A percentile compares a stretch with the other conserved stretches of the same genome.
These are phyloP conservation scores for Diaporthe velutina DNA, from an alignment of 2,329 filamentous ascomycete genomes.

Conservation along the genomic window DNA sequence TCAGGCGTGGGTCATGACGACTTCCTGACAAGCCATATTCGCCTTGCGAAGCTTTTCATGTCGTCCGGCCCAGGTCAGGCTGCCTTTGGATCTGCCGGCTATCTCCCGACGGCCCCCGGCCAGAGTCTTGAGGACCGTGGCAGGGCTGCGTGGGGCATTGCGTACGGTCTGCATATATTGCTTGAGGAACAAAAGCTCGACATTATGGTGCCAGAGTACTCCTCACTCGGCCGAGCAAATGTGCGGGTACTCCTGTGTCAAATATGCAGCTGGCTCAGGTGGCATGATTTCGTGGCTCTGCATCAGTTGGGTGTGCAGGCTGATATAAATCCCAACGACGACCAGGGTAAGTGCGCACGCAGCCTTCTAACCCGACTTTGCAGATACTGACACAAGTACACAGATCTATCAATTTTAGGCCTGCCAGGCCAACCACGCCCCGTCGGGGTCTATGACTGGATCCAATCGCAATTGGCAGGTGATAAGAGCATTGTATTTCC, in stretches of 20 bases:
- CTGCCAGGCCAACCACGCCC: constrained; percentile 48
- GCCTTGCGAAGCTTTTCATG: constrained; percentile 75
- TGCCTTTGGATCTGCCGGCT: constrained; percentile 67
- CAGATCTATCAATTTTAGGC: constrained; percentile 45
- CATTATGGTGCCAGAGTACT: constrained; percentile 62
- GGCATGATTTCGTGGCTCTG: constrained; percentile 63
- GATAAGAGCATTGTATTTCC: constrained; percentile 54
- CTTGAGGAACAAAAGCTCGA: constrained; percentile 90
- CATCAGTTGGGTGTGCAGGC: constrained; percentile 68
- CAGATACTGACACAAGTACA: not conserved
- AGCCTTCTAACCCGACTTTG: not conserved
- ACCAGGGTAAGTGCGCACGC: constrained; percentile 55
- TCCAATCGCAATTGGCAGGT: constrained; percentile 60
- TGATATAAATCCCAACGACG: constrained; percentile 55
- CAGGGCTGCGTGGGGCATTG: constrained; percentile 74
- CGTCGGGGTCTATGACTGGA: constrained; percentile 64
- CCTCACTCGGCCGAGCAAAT: constrained; percentile 59
- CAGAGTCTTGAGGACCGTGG: constrained; percentile 68
- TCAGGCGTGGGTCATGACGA: constrained; percentile 42
- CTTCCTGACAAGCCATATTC: constrained; percentile 66
- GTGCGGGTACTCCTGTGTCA: constrained; percentile 84
- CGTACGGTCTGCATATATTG: constrained; percentile 86
- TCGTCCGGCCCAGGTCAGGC: constrained; percentile 68
- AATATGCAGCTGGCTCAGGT: constrained; percentile 85
- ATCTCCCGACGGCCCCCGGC: constrained; percentile 72